Conservation (phyloP, 2,329 filamentous ascomycete species). For the Colletotrichum neosansevieriae region DNA sequence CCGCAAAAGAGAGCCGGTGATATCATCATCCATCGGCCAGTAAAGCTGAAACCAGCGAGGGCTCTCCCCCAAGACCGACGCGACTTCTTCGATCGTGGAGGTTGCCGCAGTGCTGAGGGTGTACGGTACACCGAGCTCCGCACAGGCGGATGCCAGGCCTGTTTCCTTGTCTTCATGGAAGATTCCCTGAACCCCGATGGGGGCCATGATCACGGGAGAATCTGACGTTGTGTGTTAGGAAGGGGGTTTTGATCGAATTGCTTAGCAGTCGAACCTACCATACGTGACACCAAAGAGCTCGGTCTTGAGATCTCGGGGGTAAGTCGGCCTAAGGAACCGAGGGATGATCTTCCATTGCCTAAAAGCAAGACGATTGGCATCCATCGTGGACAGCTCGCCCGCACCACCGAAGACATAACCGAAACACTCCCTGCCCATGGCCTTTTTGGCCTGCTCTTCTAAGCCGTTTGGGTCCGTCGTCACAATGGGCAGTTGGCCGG, state of each 20-base stretch:
- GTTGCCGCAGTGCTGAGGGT: conserved; percentile 75
- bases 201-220: conserved; percentile 72
- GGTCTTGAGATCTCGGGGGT: conserved; percentile 61
- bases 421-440: conserved; percentile 61
- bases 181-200: conserved; percentile 76
- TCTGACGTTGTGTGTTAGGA: conserved; percentile 42
- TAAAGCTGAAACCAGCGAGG: conserved; percentile 81
- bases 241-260: not conserved
- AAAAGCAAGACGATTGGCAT: conserved; percentile 70
- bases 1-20: conserved; percentile 72
- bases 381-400: conserved; percentile 71
- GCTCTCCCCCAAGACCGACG: conserved; percentile 66
- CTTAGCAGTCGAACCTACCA: conserved; percentile 45
- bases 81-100: conserved; percentile 75
- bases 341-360: conserved; percentile 65
- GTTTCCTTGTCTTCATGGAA: conserved; percentile 75
- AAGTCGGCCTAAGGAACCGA: conserved; percentile 60
- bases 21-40: conserved; percentile 75
- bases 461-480: conserved; percentile 71
- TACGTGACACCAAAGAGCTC: conserved; percentile 65
- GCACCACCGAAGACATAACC: conserved; percentile 74
- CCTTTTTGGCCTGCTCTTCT: conserved; percentile 64
- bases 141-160: conserved; percentile 72
- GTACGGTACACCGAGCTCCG: conserved; percentile 72
- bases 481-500: conserved; percentile 60